These are phyloP conservation scores for Xylariaceae sp. DNA, from an alignment of 2,329 filamentous ascomycete genomes.

Conservation along the genomic window DNA sequence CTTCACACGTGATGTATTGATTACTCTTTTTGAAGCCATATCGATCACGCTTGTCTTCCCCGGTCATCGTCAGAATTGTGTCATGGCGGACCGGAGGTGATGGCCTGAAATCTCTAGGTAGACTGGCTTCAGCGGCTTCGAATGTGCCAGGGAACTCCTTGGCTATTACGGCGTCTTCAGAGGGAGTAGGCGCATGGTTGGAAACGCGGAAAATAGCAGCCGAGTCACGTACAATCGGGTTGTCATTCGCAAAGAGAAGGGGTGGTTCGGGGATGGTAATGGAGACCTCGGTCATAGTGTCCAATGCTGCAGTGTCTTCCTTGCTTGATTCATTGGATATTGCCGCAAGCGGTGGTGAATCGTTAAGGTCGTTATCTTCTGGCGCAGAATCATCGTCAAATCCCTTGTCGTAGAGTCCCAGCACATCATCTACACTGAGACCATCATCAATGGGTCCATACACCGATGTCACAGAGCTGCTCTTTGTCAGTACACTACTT, in stretches of 20 bases:
- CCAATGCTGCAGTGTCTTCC: conserved; percentile 48
- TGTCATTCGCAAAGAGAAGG: not conserved
- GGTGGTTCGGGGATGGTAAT: not conserved
- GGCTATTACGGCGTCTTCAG: conserved; percentile 28
- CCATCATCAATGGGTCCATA: conserved; percentile 54
- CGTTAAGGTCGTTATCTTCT: conserved; percentile 49
- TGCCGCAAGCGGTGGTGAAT: conserved; percentile 48
- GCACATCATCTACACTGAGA: conserved; percentile 70
- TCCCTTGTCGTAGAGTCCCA: conserved; percentile 72
- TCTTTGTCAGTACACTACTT: conserved; percentile 81
- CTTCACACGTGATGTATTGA: conserved; percentile 75
- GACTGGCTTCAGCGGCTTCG: not conserved
- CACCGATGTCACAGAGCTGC: conserved; percentile 74
- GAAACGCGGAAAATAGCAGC: conserved; percentile 47
- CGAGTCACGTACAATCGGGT: conserved; percentile 47
- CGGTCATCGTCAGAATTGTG: conserved; percentile 47
- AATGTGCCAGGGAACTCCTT: conserved; percentile 6
- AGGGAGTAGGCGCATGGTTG: conserved; percentile 44
- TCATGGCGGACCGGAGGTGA: conserved; percentile 36
- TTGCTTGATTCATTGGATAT: conserved; percentile 47
- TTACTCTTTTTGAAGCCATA: conserved; percentile 93
- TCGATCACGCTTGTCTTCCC: conserved; percentile 71
- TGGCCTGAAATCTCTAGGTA: conserved; percentile 15
- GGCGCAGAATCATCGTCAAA: conserved; percentile 60
- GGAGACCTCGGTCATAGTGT: conserved; percentile 47